Conservation (phyloP, 345 rosid genomes). For the Brassica incana region DNA sequence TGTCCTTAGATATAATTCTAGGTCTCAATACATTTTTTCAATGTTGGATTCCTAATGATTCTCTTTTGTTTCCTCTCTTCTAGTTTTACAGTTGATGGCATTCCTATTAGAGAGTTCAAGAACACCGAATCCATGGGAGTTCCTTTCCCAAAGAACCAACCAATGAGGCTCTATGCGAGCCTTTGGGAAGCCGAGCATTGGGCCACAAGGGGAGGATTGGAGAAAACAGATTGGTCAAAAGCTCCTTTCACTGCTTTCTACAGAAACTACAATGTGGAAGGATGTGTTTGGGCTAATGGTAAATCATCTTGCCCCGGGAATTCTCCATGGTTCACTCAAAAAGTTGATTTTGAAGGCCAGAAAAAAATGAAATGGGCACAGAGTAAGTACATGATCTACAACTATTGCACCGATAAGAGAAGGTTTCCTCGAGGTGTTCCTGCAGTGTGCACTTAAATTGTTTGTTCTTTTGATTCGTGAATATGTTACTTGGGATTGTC, state of each 20-base stretch:
- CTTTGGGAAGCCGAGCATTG: background rate
- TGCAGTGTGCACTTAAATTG: conserved; percentile 42
- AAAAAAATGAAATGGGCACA: conserved; percentile 24
- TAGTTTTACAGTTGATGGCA: background rate
- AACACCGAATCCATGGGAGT: background rate
- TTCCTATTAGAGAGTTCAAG: background rate
- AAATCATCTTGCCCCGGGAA: background rate
- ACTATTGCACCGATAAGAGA: conserved; percentile 44
- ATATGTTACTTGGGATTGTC: conserved; percentile 5
- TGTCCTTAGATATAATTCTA: background rate
- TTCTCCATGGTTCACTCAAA: conserved; percentile 42
- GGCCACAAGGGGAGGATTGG: background rate
- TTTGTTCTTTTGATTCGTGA: background rate
- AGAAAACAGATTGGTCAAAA: background rate
- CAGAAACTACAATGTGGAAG: background rate
- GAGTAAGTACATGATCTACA: conserved; percentile 51
- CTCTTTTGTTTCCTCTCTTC: background rate
- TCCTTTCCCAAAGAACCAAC: background rate
- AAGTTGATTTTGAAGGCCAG: conserved; percentile 31
- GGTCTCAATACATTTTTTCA: background rate
- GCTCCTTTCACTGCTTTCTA: background rate
- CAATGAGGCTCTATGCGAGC: background rate
- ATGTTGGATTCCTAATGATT: background rate
- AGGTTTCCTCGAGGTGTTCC: conserved; percentile 57
- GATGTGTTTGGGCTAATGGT: background rate